Conservation (phyloP, 345 rosid genomes). For the Ceriops zippeliana region DNA sequence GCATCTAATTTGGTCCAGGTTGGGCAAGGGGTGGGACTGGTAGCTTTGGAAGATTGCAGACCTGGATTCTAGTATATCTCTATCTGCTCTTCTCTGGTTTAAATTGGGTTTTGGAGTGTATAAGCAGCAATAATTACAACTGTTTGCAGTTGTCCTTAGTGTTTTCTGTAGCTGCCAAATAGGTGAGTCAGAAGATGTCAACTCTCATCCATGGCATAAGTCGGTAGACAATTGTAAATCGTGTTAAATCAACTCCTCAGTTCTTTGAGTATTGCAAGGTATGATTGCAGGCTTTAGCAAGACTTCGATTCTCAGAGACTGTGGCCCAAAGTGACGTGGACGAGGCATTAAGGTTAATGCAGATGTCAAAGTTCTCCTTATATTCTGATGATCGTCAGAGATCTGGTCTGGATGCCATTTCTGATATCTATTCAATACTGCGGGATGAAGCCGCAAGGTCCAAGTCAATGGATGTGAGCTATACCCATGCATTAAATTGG, state of each 20-base stretch:
- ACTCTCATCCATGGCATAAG: background rate
- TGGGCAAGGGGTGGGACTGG: background rate
- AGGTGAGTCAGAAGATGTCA: background rate
- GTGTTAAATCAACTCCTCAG: background rate
- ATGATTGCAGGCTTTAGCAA: slow-evolving; percentile 73
- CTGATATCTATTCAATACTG: slow-evolving; percentile 90
- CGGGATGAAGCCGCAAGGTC: slow-evolving; percentile 96
- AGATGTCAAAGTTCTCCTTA: slow-evolving; percentile 96
- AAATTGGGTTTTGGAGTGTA: background rate
- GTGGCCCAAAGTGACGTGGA: slow-evolving; percentile 99
- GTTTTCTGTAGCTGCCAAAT: background rate
- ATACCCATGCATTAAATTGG: slow-evolving; percentile 93
- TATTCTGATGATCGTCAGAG: slow-evolving; percentile 86
- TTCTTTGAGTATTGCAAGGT: slow-evolving; percentile 7
- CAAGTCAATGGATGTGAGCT: slow-evolving; percentile 70
- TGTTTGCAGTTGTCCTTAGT: background rate
- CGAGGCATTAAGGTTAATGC: slow-evolving; percentile 94
- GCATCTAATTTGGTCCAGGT: background rate
- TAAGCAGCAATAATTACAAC: background rate
- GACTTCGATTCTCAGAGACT: slow-evolving; percentile 87
- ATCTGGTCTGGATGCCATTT: slow-evolving; percentile 95
- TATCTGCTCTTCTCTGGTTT: background rate
- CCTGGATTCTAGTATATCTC: background rate
- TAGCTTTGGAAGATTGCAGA: background rate
- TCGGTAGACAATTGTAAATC: background rate